These are phyloP conservation scores for Amoebophrya sp. DNA, from an alignment of 169 alveolate species.

Conservation along the genomic window DNA sequence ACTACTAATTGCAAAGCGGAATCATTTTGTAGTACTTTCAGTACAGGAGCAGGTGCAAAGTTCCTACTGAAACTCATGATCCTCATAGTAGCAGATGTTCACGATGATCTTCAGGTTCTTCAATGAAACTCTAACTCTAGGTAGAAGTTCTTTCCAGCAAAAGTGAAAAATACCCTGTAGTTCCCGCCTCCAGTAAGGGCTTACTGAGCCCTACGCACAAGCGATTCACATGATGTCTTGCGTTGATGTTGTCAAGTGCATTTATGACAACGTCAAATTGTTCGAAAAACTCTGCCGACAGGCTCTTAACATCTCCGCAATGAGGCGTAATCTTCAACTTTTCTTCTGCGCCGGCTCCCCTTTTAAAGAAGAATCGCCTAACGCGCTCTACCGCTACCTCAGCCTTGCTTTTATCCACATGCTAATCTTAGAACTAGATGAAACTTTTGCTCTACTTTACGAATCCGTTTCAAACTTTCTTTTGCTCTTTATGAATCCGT, in stretches of 20 bases:
- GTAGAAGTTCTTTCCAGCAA: no score
- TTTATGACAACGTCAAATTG: constrained; percentile 71
- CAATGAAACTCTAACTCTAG: no score
- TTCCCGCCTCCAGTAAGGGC: not conserved
- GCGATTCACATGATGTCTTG: constrained; percentile 76
- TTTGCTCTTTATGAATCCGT: no score
- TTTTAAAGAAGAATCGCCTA: not conserved
- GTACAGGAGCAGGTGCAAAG: no score
- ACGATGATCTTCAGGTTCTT: no score
- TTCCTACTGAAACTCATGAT: no score
- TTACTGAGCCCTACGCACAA: constrained; percentile 52
- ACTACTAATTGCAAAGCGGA: no score
- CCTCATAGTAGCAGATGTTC: no score
- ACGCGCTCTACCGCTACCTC: not conserved
- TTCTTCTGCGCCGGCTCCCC: not conserved
- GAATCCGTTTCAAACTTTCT: no score
- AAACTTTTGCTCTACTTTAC: no score
- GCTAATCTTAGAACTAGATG: no score
- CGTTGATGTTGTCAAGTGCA: constrained; percentile 81
- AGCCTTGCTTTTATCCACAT: not conserved
- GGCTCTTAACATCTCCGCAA: not conserved
- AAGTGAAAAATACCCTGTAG: not conserved
- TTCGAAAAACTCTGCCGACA: not conserved
- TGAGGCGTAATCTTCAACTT: not conserved
- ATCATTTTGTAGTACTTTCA: no score